Base-by-base conservation (phyloP, 352 stramenopile species). In the Globisporangium paddicum region DNA sequence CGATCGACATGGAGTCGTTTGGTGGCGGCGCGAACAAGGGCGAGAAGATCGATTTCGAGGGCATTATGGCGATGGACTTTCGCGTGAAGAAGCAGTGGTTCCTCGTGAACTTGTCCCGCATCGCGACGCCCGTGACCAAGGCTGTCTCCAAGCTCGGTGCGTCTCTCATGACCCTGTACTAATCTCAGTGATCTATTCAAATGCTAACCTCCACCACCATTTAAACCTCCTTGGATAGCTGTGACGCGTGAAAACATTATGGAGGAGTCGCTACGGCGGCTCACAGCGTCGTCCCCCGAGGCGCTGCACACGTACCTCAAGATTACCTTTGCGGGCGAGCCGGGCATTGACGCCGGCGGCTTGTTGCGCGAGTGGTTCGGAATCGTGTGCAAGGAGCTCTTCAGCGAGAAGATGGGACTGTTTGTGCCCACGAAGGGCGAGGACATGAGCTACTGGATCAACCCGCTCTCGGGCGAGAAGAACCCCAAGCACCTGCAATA, bases 31-130 rank as follows among this genome's bases (percentile, higher is more conserved):
- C 75, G 55, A 16, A 70, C 26, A 58, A 75, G 30, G 62, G 68
- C 49, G 69, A 89, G 54, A 54, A 72, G 9, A 63, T 87, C 44
- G 82, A 91, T 64, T 75, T 89, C 47, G 82, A 91, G 66, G 82
- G 82, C 37, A 77, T 90, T 55, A 92, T 90, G 79, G 82, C 82
- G 30, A 70, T 92, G 51, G 69, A 82, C 23, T 92, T 92, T 48
- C 79, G 75, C 11, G 69, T 78, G 50, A 92, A 92, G 67, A 92
- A 92, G 64, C 81, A 89, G 64, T 92, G 82, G 82, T 92, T 92
- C 68, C 72, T 92, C 34, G 69, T 89, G 28, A 75, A 89, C 25
- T 55, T 92, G 38, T 73, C 80, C 7, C 75, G 73, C 9, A 80
- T 90, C 47, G 82, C 79, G 18, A 87, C 78, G 11, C 82, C 79